phyloP scores from a whole-genome alignment of 805 yeast genomes.

The Yamadazyma paraphyllophila region DNA sequence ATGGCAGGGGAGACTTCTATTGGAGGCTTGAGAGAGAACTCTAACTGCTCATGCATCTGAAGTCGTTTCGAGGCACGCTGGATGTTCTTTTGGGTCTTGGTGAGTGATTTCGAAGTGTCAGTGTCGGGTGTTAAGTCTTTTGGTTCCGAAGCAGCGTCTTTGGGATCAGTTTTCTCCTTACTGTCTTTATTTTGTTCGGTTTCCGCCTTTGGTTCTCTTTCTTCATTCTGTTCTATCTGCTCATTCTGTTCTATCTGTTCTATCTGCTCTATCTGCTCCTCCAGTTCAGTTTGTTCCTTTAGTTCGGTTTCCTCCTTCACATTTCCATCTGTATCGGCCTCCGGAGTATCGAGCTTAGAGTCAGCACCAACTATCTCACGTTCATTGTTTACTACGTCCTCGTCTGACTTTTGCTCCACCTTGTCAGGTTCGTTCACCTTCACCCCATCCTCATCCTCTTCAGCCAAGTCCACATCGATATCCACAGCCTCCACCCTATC shows the following conservation, averaged over 20 bases:
- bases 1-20: constrained; percentile 7
- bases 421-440: background rate
- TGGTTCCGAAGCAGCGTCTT: background rate
- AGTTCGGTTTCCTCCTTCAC: no score
- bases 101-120: constrained; percentile 7
- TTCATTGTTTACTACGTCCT: background rate
- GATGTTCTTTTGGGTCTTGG: constrained; percentile 1
- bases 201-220: no score
- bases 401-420: background rate
- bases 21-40: constrained; percentile 7
- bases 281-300: no score
- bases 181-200: no score
- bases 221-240: no score
- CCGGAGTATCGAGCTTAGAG: background rate
- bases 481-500: background rate
- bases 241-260: no score
- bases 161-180: constrained; percentile 7
- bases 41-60: constrained; percentile 12
- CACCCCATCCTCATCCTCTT: background rate
- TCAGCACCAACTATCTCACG: background rate
- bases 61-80: constrained; percentile 16
- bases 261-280: no score
- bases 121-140: background rate
- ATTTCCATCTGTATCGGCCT: no score
- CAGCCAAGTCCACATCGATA: background rate